Evolutionary conservation across 768 basidiomycete genomes (phyloP).

Genomic region (Agrocybe praecox): DNA sequence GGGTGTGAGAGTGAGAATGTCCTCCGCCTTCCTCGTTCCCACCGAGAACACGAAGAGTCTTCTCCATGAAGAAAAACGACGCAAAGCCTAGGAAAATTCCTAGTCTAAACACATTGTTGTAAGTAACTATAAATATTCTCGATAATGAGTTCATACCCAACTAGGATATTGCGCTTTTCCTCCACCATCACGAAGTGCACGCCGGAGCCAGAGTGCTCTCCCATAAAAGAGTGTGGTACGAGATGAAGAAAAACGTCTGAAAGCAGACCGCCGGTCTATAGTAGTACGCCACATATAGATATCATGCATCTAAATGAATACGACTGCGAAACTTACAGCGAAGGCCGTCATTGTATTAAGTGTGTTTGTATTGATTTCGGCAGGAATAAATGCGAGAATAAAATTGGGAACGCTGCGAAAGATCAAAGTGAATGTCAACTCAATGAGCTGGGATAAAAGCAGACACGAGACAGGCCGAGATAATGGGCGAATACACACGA

Average conservation of each 20-base stretch:
- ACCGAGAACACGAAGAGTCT: slow-evolving; percentile 80
- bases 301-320: slow-evolving; percentile 6
- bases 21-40: slow-evolving; percentile 58
- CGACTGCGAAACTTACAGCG: slow-evolving; percentile 56
- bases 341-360: slow-evolving; percentile 95
- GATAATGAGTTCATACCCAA: slow-evolving; percentile 59
- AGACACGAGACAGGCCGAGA: slow-evolving; percentile 1
- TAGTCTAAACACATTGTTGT: slow-evolving; percentile 42
- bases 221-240: slow-evolving; percentile 90
- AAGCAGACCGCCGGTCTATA: slow-evolving; percentile 84
- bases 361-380: slow-evolving; percentile 80
- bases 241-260: slow-evolving; percentile 94
- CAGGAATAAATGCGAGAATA: slow-evolving; percentile 92
- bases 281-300: slow-evolving; percentile 12
- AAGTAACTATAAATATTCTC: background rate
- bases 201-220: slow-evolving; percentile 74
- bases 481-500: slow-evolving; percentile 60
- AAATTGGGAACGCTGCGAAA: slow-evolving; percentile 82
- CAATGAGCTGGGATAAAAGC: background rate
- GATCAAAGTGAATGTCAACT: slow-evolving; percentile 9
- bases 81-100: slow-evolving; percentile 88
- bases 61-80: slow-evolving; percentile 92
- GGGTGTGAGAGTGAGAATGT: slow-evolving; percentile 58
- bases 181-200: slow-evolving; percentile 85
- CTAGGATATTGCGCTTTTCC: slow-evolving; percentile 87